These are phyloP conservation scores for Leishmania mexicana DNA, from an alignment of 208 protist genomes.

Conservation along the genomic window DNA sequence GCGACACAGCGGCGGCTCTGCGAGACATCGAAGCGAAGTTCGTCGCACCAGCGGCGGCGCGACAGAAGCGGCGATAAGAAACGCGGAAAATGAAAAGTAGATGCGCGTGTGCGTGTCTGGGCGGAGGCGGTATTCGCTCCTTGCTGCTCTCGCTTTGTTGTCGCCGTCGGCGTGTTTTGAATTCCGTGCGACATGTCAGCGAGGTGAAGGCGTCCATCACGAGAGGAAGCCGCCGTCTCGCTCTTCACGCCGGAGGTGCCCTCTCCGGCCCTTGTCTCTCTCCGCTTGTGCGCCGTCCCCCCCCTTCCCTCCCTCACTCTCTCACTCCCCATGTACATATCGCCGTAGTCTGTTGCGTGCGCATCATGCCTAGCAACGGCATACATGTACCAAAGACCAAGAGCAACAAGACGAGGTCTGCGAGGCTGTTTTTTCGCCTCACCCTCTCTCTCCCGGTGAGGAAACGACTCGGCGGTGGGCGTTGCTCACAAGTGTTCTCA, in stretches of 20 bases:
- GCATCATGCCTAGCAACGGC: too few species aligned
- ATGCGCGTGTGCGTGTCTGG: neutral
- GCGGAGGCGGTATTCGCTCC: neutral
- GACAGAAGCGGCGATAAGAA: neutral
- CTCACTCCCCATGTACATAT: too few species aligned
- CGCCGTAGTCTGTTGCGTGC: too few species aligned
- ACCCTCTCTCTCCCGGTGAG: too few species aligned
- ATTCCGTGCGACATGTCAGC: neutral
- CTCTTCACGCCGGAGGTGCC: neutral
- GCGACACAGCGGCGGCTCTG: slow-evolving; percentile 47
- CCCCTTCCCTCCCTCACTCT: too few species aligned
- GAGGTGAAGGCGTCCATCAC: neutral
- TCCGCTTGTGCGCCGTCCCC: too few species aligned
- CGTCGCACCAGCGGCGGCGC: neutral
- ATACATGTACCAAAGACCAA: too few species aligned
- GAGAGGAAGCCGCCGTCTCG: neutral
- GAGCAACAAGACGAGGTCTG: too few species aligned
- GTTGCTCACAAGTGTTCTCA: too few species aligned
- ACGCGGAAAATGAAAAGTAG: neutral
- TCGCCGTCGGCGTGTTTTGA: neutral
- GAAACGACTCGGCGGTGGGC: too few species aligned
- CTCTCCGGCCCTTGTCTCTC: neutral
- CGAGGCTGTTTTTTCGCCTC: too few species aligned
- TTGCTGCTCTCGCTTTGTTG: neutral
- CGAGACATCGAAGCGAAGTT: slow-evolving; percentile 24